Percentiles rank a stretch among this genome's conserved stretches.
These are phyloP conservation scores for Fusarium pininemorale DNA, from an alignment of 2,329 filamentous ascomycete species.

Conservation along the genomic window DNA sequence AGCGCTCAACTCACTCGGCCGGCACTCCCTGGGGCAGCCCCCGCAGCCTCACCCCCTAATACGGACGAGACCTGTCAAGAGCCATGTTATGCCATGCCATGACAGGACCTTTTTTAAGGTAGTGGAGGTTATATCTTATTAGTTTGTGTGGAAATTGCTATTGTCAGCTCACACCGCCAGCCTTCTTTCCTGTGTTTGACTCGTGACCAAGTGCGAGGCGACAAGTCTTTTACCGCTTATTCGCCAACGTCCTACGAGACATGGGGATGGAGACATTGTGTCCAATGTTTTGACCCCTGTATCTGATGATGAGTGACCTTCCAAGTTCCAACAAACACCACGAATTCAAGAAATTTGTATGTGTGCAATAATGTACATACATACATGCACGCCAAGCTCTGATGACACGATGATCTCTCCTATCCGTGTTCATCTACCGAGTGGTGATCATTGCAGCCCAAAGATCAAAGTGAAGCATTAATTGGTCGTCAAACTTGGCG, in stretches of 20 bases:
- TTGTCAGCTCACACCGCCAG: slow-evolving; percentile 10
- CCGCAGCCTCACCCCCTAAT: slow-evolving; percentile 9
- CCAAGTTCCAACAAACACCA: neutral
- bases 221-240: neutral
- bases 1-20: slow-evolving; percentile 22
- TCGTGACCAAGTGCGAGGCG: neutral
- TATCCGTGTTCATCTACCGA: slow-evolving; percentile 3
- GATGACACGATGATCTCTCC: neutral
- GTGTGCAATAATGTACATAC: neutral
- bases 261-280: neutral
- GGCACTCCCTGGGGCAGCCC: slow-evolving; percentile 17
- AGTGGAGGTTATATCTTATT: slow-evolving; percentile 9
- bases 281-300: neutral
- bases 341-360: neutral
- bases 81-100: neutral
- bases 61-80: slow-evolving; percentile 20
- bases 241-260: neutral
- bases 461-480: neutral
- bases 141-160: slow-evolving; percentile 7
- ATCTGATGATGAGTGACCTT: neutral
- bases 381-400: neutral
- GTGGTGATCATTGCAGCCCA: slow-evolving; percentile 1
- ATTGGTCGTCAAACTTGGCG: neutral
- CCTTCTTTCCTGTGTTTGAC: neutral
- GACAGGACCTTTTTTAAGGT: slow-evolving; percentile 1